Evolutionary conservation across 2,329 filamentous ascomycete genomes (phyloP).

Genomic region (Onygenales sp.): DNA sequence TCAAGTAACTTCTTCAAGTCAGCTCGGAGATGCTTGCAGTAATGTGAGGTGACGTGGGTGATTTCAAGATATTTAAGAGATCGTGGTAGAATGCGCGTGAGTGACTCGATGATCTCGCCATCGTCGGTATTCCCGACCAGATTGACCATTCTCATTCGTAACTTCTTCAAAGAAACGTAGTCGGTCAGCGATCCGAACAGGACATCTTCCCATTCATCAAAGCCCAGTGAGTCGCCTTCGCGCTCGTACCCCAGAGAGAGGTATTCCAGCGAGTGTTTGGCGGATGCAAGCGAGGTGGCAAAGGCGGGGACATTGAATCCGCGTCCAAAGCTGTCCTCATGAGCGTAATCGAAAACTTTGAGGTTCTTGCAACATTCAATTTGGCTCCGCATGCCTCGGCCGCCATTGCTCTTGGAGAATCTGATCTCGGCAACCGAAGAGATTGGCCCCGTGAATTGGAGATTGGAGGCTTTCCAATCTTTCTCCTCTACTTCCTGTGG

Average conservation of each 20-base stretch:
- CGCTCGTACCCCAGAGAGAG: slow-evolving; percentile 1
- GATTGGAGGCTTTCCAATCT: neutral
- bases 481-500: neutral
- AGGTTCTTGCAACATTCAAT: slow-evolving; percentile 7
- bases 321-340: neutral
- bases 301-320: slow-evolving; percentile 1
- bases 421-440: neutral
- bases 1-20: too few species aligned
- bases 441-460: neutral
- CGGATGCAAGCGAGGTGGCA: neutral
- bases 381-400: slow-evolving; percentile 2
- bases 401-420: neutral
- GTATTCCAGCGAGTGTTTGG: neutral
- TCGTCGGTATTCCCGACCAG: slow-evolving; percentile 43
- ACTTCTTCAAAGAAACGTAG: neutral
- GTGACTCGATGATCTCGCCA: neutral
- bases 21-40: too few species aligned
- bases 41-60: too few species aligned
- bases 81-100: too few species aligned
- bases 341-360: slow-evolving; percentile 5
- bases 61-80: too few species aligned
- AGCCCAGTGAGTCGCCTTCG: neutral
- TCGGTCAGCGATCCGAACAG: neutral
- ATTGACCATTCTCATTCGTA: neutral
- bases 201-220: neutral